Base-by-base conservation (phyloP, 2,329 filamentous ascomycete species). In the Fusarium sororula region DNA sequence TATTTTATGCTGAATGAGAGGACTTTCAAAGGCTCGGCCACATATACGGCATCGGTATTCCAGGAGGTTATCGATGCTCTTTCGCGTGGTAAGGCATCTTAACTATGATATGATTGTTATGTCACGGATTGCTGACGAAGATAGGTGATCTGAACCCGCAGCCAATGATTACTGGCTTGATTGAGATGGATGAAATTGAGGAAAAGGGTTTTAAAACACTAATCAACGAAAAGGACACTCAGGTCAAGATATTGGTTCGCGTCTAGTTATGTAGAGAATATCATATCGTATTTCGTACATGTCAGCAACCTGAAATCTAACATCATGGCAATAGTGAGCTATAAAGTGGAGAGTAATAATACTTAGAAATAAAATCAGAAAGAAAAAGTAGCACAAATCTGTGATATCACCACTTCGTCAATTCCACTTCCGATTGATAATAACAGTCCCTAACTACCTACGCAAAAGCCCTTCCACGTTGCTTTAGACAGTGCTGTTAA, bases 361-460 rank as follows among this genome's bases (percentile, higher is more conserved):
- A 41, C 0, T 50, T 32, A 32, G 9, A n/a, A 32, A n/a, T 9
- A 12, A 0, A 35, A 17, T 12, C 5, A 18, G 13, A 8, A 35
- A 30, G 0, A 14, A n/a, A n/a, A 41, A n/a, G 2, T 41, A 41
- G 6, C 12, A 39, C 3, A 12, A 11, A 0, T 35, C 9, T 24
- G 1, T 15, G 3, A 24, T 15, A 8, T 11, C 12, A 8, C 7
- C 6, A 24, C 5, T 10, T 5, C 6, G 4, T 18, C 2, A 50
- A 11, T 50, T 32, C 5, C 3, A 8, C 14, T 50, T 13, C 2
- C 3, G 0, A 4, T n/a, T n/a, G 2, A 5, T 30, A 0, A n/a
- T 22, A n/a, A n/a, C 6, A n/a, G 26, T 30, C 17, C 0, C 7
- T 15, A 20, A 30, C 6, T 48, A 11, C 4, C 18, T 22, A 20